Conservation (phyloP, 2,329 filamentous ascomycete species). For the Pseudopyricularia javanii region DNA sequence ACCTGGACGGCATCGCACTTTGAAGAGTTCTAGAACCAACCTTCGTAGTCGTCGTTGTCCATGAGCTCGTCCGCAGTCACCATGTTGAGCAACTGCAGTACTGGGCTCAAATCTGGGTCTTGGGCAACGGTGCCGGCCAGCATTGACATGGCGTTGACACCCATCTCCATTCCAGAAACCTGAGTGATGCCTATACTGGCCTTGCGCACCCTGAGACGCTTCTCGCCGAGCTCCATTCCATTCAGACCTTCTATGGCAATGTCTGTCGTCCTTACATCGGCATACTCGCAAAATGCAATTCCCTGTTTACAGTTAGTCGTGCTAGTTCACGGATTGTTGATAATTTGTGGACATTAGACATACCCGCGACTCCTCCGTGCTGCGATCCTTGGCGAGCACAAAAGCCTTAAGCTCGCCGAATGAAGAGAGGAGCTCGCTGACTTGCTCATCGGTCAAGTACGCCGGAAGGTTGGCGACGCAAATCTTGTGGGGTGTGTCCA, state of each 20-base stretch:
- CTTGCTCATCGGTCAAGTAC: slow-evolving; percentile 83
- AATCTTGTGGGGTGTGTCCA: slow-evolving; percentile 92
- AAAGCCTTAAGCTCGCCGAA: slow-evolving; percentile 94
- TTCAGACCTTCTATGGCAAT: slow-evolving; percentile 86
- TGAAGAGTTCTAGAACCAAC: slow-evolving; percentile 31
- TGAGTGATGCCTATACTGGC: slow-evolving; percentile 94
- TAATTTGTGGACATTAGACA: slow-evolving; percentile 24
- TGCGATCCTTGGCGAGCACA: slow-evolving; percentile 73
- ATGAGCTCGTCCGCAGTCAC: slow-evolving; percentile 91
- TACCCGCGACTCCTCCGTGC: slow-evolving; percentile 78
- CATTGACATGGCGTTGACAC: slow-evolving; percentile 95
- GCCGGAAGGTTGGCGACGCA: slow-evolving; percentile 79
- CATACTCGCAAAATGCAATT: slow-evolving; percentile 93
- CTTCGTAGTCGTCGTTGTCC: slow-evolving; percentile 90
- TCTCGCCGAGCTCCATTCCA: slow-evolving; percentile 84
- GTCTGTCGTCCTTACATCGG: slow-evolving; percentile 63
- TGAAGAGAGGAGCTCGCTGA: slow-evolving; percentile 76
- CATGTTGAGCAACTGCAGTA: slow-evolving; percentile 95
- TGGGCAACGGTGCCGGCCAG: slow-evolving; percentile 79
- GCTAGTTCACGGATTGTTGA: not conserved
- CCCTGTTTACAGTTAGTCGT: slow-evolving; percentile 43
- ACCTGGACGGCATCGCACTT: not conserved
- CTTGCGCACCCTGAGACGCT: slow-evolving; percentile 71
- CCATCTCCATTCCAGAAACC: slow-evolving; percentile 82
- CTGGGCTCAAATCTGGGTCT: slow-evolving; percentile 68